Conservation (phyloP, 2,329 filamentous ascomycete species). For the Alternaria atra region DNA sequence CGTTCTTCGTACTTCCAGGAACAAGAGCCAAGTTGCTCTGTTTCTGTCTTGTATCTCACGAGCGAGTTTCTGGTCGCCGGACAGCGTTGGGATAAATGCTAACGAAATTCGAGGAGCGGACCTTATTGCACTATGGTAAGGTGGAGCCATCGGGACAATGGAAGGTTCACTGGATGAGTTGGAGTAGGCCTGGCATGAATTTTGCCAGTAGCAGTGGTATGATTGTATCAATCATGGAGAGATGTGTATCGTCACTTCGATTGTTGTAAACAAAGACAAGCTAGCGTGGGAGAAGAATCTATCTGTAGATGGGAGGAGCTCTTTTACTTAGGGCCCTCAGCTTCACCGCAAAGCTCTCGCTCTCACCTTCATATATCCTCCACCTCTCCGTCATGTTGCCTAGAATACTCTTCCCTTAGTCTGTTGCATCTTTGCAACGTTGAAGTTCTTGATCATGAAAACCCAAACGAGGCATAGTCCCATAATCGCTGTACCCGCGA, state of each 20-base stretch:
- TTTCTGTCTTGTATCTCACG: no score
- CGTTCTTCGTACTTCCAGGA: no score
- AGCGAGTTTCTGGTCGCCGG: no score
- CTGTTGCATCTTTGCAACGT: conserved; percentile 47
- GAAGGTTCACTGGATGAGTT: no score
- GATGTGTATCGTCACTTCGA: no score
- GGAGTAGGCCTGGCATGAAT: no score
- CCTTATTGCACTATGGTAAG: no score
- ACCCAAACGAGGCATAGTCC: conserved; percentile 37
- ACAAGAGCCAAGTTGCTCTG: no score
- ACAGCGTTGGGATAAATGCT: no score
- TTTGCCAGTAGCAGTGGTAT: neutral
- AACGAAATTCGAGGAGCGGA: no score
- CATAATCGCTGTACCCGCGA: conserved; percentile 44
- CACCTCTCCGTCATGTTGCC: neutral
- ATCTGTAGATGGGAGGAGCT: neutral
- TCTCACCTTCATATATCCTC: neutral
- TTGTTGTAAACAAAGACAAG: neutral
- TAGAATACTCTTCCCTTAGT: conserved; percentile 43
- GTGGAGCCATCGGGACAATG: no score
- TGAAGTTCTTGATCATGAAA: conserved; percentile 45
- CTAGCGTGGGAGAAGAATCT: neutral
- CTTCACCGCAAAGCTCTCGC: neutral
- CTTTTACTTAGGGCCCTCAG: neutral
- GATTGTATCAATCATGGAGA: neutral